Evolutionary conservation across 1,284 basidiomycete species (phyloP), one percentile per base, ranked within the genome.

Genomic region (Sanghuangporus weigelae): DNA sequence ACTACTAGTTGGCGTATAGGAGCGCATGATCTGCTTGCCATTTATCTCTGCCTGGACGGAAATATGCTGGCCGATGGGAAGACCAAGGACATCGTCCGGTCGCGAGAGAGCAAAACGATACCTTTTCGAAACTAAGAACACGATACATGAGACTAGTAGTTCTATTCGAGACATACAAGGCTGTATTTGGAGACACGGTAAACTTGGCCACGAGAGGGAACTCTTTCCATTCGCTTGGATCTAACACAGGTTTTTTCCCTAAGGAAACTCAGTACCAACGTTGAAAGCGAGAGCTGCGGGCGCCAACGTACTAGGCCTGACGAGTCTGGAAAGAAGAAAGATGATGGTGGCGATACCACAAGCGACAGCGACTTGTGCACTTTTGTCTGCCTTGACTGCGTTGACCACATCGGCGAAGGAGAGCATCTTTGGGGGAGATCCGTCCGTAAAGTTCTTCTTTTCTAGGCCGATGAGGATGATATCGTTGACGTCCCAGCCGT

Each of bases 1-100:
- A 71, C 90, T 90, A 72, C 90, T 94, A 36, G 94, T 94, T 55
- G 96, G 96, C 11, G 96, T 99, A 80, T 99, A 99, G 75, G 89
- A 94, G 63, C 96, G 87, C 73, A 88, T 84, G 72, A 99, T 81
- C 50, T 89, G 82, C 80, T 98, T 98, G 71, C 94, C 96, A 70
- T 90, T 83, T 69, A 99, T 93, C 67, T 93, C 88, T 46, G 96
- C 96, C 58, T 88, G 86, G 55, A 99, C 82, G 59, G 92, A 91
- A 71, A 99, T 93, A 81, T 99, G 96, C 78, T 98, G 95, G 63
- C 96, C 97, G 71, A 96, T 90, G 59, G 97, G 96, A 6, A 99
- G 87, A 64, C 96, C 96, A 14, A 99, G 88, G 60, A 90, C 81
- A 75, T 92, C 89, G 54, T 86, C 82, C 1, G 80, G 70, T 66